Evolutionary conservation across 2,329 filamentous ascomycete genomes (phyloP), one percentile per base, ranked within the genome.

Genomic region (Grosmannia penicillata): DNA sequence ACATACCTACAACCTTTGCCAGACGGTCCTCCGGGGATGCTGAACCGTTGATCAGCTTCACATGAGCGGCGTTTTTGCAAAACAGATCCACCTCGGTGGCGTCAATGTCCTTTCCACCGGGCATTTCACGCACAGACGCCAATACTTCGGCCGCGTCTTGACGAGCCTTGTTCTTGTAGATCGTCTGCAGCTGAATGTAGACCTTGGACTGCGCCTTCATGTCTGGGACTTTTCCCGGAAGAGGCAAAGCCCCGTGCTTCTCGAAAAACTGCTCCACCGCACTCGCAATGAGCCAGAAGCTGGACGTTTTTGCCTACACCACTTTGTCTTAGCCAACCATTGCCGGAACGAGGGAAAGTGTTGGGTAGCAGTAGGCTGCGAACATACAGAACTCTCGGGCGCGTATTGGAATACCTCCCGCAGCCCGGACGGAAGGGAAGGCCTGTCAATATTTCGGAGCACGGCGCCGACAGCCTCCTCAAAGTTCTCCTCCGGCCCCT

Each of bases 131-230:
- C 30, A 85, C 77, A 11, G 60, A 73, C 11, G 66, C 60, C 3
- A 85, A 60, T 3, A 96, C 81, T 56, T 93, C 81, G 23, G 73
- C 70, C 13, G 78, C 64, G 51, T 98, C 91, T 51, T 72, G 64
- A 25, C 81, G 75, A 31, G 91, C 86, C 57, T 94, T 93, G 18
- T 66, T 60, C 59, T 93, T 95, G 72, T 96, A 98, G 43, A 96
- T 75, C 49, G 82, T 89, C 55, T 96, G 91, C 11, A 98, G 69
- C 50, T 78, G 69, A 47, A 98, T 80, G 61, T 98, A 98, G 45
- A 93, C 81, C 40, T 70, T 75, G 4, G 87, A 94, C 53, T 89
- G 75, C 3, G 91, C 86, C 63, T 98, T 98, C 91, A 98, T 98
- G 56, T 98, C 91, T 2, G 93, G 91, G 2, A 98, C 65, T 4